Percentiles rank a stretch among this genome's conserved stretches.
phyloP scores from a whole-genome alignment of 148 eudicot species.

The Amaranthus cruentus region DNA sequence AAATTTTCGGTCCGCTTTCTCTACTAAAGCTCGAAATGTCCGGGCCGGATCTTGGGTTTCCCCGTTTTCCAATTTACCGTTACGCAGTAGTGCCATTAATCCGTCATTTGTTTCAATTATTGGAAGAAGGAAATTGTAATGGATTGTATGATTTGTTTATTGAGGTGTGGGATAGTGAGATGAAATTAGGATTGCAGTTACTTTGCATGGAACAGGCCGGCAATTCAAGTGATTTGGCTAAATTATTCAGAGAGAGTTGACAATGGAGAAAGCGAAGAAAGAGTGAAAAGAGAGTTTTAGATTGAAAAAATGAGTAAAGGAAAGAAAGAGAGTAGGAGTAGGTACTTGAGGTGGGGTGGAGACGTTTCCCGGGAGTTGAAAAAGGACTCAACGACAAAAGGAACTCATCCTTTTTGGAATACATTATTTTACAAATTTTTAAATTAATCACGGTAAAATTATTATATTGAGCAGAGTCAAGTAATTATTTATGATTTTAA shows the following conservation, averaged over 20 bases:
- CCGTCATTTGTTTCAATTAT: not conserved
- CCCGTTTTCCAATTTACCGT: not conserved
- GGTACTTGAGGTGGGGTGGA: not conserved
- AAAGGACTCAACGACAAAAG: not conserved
- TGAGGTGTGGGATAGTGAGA: no score
- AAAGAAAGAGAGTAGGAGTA: not conserved
- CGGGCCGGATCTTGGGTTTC: not conserved
- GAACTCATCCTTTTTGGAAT: no score
- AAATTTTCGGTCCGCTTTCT: constrained; percentile 76
- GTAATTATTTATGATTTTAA: no score
- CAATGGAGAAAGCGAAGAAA: not conserved
- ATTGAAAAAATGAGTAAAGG: no score
- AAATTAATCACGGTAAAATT: no score
- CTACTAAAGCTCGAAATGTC: constrained; percentile 49
- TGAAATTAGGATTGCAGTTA: no score
- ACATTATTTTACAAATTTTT: no score
- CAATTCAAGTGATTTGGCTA: not conserved
- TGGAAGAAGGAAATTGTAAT: no score
- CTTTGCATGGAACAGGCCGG: no score
- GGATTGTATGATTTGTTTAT: no score
- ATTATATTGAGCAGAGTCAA: no score
- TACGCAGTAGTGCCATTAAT: constrained; percentile 10
- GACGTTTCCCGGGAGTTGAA: constrained; percentile 15
- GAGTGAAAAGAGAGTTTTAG: no score
- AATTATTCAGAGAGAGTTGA: not conserved